These are phyloP conservation scores for Ramalina intermedia DNA, from an alignment of 495 filamentous ascomycete species.

Conservation along the genomic window DNA sequence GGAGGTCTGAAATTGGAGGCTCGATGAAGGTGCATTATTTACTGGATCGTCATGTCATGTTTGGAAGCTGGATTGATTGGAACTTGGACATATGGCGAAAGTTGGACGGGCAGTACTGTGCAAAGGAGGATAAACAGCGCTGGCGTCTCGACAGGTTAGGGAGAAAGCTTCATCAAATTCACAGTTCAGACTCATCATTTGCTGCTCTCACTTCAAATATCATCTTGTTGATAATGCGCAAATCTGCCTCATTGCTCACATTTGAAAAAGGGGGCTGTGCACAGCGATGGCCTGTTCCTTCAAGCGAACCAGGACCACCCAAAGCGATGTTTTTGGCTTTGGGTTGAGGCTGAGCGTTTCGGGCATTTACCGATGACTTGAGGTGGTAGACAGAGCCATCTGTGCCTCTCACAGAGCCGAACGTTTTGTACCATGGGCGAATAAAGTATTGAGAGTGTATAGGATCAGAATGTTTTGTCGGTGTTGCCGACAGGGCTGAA, in stretches of 20 bases:
- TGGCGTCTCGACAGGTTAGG: neutral
- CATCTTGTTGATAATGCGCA: neutral
- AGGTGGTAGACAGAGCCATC: too few relatives aligned
- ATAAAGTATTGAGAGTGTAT: too few relatives aligned
- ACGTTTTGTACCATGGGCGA: too few relatives aligned
- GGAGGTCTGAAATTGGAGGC: neutral
- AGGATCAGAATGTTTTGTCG: too few relatives aligned
- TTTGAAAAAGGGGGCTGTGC: neutral
- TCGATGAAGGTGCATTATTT: neutral
- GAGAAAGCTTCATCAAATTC: neutral
- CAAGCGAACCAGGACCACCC: neutral
- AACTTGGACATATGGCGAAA: neutral
- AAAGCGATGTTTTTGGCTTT: neutral
- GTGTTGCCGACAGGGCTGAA: too few relatives aligned
- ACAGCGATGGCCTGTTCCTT: neutral
- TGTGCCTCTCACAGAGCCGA: too few relatives aligned
- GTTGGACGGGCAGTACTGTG: neutral
- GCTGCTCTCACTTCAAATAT: too few relatives aligned
- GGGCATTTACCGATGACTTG: too few relatives aligned
- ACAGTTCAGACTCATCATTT: neutral
- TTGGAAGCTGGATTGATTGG: neutral
- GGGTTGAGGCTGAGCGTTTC: slow-evolving; percentile 1
- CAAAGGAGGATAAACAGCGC: neutral
- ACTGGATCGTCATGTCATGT: neutral
- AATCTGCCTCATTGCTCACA: neutral